Evolutionary conservation across 2,329 filamentous ascomycete species (phyloP).

Genomic region (Sarocladiaceae sp.): DNA sequence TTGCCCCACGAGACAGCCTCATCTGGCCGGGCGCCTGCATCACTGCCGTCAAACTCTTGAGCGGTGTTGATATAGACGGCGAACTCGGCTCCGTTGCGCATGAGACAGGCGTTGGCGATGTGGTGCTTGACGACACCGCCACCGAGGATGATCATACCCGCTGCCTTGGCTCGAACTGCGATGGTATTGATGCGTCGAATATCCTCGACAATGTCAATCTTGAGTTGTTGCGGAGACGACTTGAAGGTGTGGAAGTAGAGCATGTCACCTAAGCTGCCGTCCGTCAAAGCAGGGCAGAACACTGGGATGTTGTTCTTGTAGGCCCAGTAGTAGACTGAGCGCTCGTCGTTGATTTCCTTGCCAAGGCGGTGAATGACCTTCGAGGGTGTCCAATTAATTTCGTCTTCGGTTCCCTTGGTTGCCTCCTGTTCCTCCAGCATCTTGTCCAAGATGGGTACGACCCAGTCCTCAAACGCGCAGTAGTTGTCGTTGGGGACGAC

Average conservation of each 20-base stretch:
- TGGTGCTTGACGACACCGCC: conserved; percentile 97
- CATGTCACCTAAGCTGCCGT: conserved; percentile 95
- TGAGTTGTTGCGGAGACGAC: conserved; percentile 70
- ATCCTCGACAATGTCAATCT: conserved; percentile 88
- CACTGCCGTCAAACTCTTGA: conserved; percentile 95
- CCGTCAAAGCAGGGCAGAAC: conserved; percentile 92
- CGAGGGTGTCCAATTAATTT: conserved; percentile 87
- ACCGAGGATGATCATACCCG: conserved; percentile 92
- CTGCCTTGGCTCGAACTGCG: conserved; percentile 76
- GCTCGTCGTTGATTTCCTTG: conserved; percentile 88
- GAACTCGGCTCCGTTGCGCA: conserved; percentile 95
- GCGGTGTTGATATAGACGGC: conserved; percentile 97
- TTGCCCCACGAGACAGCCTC: conserved; percentile 99
- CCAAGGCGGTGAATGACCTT: conserved; percentile 87
- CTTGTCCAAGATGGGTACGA: conserved; percentile 86
- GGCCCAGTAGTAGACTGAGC: conserved; percentile 94
- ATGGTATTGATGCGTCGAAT: conserved; percentile 91
- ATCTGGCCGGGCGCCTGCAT: conserved; percentile 89
- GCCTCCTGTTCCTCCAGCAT: conserved; percentile 94
- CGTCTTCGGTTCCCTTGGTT: conserved; percentile 59
- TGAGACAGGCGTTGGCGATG: conserved; percentile 93
- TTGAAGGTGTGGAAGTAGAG: conserved; percentile 98
- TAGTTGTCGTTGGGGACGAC: conserved; percentile 94
- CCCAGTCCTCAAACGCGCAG: conserved; percentile 96
- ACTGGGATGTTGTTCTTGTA: conserved; percentile 95